Conservation (phyloP, 768 basidiomycete species). For the Leucocoprinus leucothites region DNA sequence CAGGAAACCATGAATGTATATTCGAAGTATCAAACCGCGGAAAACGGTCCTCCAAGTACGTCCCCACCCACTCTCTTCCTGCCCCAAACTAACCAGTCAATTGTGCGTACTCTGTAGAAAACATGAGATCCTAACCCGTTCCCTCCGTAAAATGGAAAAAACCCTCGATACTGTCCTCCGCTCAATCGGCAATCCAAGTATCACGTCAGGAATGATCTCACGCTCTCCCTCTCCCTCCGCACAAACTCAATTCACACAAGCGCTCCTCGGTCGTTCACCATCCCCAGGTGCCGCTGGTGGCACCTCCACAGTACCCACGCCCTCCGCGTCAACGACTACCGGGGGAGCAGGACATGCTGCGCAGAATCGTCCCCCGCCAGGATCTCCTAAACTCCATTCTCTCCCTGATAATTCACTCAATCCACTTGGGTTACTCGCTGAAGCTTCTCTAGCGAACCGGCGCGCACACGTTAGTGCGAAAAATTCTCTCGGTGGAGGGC, state of each 20-base stretch:
- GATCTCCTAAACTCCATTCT: conserved; percentile 85
- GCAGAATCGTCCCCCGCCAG: conserved; percentile 35
- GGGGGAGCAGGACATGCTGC: not conserved
- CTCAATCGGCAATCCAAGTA: conserved; percentile 82
- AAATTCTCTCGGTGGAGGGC: conserved; percentile 23
- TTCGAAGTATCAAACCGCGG: conserved; percentile 98
- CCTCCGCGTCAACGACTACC: conserved; percentile 19
- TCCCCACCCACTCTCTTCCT: conserved; percentile 9
- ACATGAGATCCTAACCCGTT: conserved; percentile 77
- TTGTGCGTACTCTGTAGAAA: conserved; percentile 61
- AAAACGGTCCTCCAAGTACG: conserved; percentile 81
- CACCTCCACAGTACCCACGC: conserved; percentile 20
- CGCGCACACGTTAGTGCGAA: conserved; percentile 48
- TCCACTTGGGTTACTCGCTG: conserved; percentile 88
- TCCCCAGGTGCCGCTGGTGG: conserved; percentile 27
- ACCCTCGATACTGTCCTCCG: conserved; percentile 90
- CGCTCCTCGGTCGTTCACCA: conserved; percentile 50
- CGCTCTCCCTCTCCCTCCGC: conserved; percentile 70
- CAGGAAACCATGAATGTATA: conserved; percentile 85
- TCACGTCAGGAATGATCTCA: conserved; percentile 78
- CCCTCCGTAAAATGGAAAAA: conserved; percentile 86
- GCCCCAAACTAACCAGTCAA: no score
- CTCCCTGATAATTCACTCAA: conserved; percentile 92
- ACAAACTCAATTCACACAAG: conserved; percentile 39
- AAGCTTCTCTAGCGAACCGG: conserved; percentile 79